These are phyloP conservation scores for Verticillium nonalfalfae DNA, from an alignment of 2,329 filamentous ascomycete species.

Conservation along the genomic window DNA sequence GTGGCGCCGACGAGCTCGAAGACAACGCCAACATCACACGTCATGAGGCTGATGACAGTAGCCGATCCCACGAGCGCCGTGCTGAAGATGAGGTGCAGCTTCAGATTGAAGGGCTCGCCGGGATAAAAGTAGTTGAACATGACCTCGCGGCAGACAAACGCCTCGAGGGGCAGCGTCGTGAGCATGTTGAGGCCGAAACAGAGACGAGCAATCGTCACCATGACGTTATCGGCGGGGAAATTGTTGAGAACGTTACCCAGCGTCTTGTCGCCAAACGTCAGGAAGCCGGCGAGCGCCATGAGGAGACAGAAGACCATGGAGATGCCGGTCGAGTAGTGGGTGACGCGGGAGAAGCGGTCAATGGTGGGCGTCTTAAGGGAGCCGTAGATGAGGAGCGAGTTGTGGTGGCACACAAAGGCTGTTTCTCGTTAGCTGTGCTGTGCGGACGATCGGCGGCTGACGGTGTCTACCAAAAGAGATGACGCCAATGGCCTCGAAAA, in stretches of 20 bases:
- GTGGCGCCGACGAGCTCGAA: conserved; percentile 96
- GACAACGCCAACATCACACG: conserved; percentile 88
- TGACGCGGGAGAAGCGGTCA: conserved; percentile 88
- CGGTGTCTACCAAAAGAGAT: conserved; percentile 80
- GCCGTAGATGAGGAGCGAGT: conserved; percentile 94
- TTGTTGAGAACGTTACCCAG: conserved; percentile 97
- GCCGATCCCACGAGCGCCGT: conserved; percentile 74
- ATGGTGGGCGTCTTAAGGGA: conserved; percentile 91
- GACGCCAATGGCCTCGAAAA: conserved; percentile 94
- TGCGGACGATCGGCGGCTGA: background rate
- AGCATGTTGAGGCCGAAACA: conserved; percentile 99
- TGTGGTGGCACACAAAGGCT: conserved; percentile 78
- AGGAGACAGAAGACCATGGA: conserved; percentile 87
- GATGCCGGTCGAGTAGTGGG: conserved; percentile 85
- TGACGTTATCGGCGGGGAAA: conserved; percentile 81
- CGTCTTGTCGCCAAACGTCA: conserved; percentile 88
- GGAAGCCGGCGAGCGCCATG: conserved; percentile 83
- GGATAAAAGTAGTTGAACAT: conserved; percentile 80
- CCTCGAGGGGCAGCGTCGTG: conserved; percentile 90
- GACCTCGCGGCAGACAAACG: conserved; percentile 94
- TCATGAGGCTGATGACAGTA: conserved; percentile 72
- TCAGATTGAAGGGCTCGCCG: conserved; percentile 69
- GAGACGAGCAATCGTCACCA: conserved; percentile 91
- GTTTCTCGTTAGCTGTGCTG: conserved; percentile 20
- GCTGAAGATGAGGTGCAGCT: conserved; percentile 81